Evolutionary conservation across 2,329 filamentous ascomycete genomes (phyloP).

Genomic region (Fusarium irregulare): DNA sequence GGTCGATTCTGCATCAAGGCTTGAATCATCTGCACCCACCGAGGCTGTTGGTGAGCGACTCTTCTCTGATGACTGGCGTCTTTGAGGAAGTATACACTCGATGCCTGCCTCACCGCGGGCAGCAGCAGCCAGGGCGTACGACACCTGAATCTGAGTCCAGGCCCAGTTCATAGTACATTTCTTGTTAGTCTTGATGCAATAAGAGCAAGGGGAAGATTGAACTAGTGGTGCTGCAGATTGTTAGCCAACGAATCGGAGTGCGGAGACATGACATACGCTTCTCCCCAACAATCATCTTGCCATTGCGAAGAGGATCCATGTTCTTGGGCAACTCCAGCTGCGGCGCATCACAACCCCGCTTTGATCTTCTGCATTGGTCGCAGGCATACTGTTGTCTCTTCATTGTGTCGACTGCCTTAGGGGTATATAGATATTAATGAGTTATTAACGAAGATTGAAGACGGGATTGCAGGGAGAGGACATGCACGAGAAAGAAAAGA

Average conservation of each 20-base stretch:
- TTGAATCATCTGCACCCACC: background rate
- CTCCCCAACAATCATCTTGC: constrained; percentile 26
- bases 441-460: background rate
- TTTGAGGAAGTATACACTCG: constrained; percentile 8
- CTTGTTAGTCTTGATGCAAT: constrained; percentile 48
- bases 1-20: constrained; percentile 1
- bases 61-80: background rate
- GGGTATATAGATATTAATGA: too few relatives aligned
- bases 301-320: constrained; percentile 9
- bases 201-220: constrained; percentile 42
- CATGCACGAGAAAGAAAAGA: background rate
- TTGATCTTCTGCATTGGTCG: constrained; percentile 27
- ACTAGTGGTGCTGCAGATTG: background rate
- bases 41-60: background rate
- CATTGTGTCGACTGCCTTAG: background rate
- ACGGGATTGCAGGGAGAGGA: background rate
- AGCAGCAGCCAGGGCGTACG: constrained; percentile 12
- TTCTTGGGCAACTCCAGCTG: constrained; percentile 10
- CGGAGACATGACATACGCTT: constrained; percentile 6
- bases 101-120: constrained; percentile 10
- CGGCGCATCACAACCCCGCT: constrained; percentile 23
- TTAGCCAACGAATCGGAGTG: background rate
- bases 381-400: constrained; percentile 29
- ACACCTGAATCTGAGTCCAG: constrained; percentile 37
- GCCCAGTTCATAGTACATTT: constrained; percentile 45